A percentile compares a stretch with the other conserved stretches of the same genome.
phyloP scores from a whole-genome alignment of 345 rosid species.

The Eucalyptus cloeziana region DNA sequence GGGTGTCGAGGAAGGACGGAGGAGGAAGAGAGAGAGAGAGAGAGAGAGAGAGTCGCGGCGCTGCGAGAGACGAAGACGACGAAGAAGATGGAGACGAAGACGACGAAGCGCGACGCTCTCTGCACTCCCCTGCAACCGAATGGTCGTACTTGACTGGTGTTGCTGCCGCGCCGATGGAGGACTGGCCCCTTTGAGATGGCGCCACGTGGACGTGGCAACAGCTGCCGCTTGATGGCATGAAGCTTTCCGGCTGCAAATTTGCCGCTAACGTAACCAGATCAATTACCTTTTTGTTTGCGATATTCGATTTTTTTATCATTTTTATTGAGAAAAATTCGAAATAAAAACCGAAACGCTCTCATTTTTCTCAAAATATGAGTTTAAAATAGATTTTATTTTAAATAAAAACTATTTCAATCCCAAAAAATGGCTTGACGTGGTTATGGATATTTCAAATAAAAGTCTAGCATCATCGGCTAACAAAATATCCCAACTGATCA shows the following conservation, averaged over 20 bases:
- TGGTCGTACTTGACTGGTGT: not conserved
- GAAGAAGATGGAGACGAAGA: not conserved
- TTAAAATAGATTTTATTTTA: no score
- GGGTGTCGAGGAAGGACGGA: not conserved
- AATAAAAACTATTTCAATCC: fast-evolving
- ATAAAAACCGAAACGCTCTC: no score
- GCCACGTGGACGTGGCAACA: not conserved
- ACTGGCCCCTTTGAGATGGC: not conserved
- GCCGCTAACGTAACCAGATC: not conserved
- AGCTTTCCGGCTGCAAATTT: not conserved
- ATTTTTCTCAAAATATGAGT: no score
- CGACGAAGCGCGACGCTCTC: not conserved
- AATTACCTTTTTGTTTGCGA: not conserved
- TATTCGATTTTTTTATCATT: not conserved
- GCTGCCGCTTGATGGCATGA: not conserved
- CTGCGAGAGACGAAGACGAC: not conserved
- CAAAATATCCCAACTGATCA: fast-evolving
- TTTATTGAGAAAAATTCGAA: not conserved
- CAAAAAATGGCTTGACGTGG: fast-evolving
- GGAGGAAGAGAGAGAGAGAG: not conserved
- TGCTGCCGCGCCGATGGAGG: not conserved
- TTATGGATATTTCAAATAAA: fast-evolving
- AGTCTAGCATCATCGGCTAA: fast-evolving
- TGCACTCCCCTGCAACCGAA: not conserved
- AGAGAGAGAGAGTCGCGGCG: not conserved